These are phyloP conservation scores for Aurifilum marmelostoma DNA, from an alignment of 2,329 filamentous ascomycete genomes.

Conservation along the genomic window DNA sequence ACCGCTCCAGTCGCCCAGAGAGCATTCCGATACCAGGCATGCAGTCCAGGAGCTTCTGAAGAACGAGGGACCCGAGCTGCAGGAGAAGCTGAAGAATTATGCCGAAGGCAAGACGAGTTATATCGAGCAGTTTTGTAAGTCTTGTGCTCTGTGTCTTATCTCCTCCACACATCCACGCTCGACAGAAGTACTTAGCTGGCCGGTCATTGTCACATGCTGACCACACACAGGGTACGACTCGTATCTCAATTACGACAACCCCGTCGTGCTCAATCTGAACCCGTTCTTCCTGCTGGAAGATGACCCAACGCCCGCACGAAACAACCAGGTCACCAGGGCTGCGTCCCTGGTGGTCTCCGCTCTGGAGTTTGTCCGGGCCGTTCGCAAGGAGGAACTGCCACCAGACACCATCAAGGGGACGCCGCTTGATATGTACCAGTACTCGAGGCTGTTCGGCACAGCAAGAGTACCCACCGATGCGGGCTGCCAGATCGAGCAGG, in stretches of 20 bases:
- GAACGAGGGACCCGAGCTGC: slow-evolving; percentile 78
- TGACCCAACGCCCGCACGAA: slow-evolving; percentile 92
- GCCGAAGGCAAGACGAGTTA: slow-evolving; percentile 91
- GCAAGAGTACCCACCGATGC: slow-evolving; percentile 91
- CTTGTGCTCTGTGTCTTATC: no score
- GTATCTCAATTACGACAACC: slow-evolving; percentile 96
- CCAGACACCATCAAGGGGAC: slow-evolving; percentile 83
- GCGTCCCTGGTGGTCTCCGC: slow-evolving; percentile 91
- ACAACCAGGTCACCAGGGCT: slow-evolving; percentile 93
- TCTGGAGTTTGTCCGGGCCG: slow-evolving; percentile 88
- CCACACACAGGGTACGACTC: slow-evolving; percentile 80
- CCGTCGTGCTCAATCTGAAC: slow-evolving; percentile 95
- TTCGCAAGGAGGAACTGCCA: slow-evolving; percentile 88
- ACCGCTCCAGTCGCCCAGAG: slow-evolving; percentile 78
- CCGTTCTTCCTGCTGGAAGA: slow-evolving; percentile 98
- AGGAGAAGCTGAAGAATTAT: slow-evolving; percentile 89
- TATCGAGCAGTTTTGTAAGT: slow-evolving; percentile 97
- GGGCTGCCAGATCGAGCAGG: slow-evolving; percentile 94
- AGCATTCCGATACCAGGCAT: slow-evolving; percentile 79
- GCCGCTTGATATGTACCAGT: slow-evolving; percentile 97
- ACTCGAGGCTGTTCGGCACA: slow-evolving; percentile 91
- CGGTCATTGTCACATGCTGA: slow-evolving; percentile 33
- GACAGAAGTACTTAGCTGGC: not conserved
- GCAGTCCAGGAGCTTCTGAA: slow-evolving; percentile 84
- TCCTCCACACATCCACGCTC: no score